phyloP scores from a whole-genome alignment of 2,329 filamentous ascomycete genomes.

The Aspergillus texensis region DNA sequence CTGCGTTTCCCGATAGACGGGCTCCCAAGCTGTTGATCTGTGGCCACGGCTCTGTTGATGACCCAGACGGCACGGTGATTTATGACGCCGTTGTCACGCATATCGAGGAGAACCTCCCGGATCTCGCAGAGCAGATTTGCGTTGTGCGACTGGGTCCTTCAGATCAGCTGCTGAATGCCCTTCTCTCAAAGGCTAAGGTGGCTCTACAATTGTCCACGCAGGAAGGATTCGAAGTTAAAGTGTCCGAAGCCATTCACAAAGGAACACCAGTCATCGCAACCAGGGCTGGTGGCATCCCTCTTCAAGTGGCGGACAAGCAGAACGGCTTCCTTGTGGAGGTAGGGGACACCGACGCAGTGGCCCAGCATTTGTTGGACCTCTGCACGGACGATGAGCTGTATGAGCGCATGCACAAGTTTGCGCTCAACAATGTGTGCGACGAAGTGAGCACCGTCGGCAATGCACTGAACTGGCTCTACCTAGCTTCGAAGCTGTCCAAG shows the following conservation, averaged over 20 bases:
- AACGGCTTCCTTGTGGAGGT: slow-evolving; percentile 75
- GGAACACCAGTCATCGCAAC: slow-evolving; percentile 78
- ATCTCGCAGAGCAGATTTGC: slow-evolving; percentile 67
- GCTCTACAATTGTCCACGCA: slow-evolving; percentile 78
- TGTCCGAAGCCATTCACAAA: slow-evolving; percentile 80
- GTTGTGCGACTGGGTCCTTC: slow-evolving; percentile 76
- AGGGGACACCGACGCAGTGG: slow-evolving; percentile 70
- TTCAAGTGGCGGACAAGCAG: slow-evolving; percentile 72
- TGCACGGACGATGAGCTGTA: slow-evolving; percentile 69
- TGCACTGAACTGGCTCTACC: slow-evolving; percentile 73
- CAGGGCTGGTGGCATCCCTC: slow-evolving; percentile 74
- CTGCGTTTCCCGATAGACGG: slow-evolving; percentile 51
- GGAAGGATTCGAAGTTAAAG: slow-evolving; percentile 85
- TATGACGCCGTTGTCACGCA: slow-evolving; percentile 72
- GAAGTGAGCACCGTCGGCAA: slow-evolving; percentile 83
- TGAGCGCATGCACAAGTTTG: slow-evolving; percentile 66
- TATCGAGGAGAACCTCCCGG: slow-evolving; percentile 64
- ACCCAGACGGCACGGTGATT: slow-evolving; percentile 73
- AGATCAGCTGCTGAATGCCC: slow-evolving; percentile 77
- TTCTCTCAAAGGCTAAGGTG: slow-evolving; percentile 72
- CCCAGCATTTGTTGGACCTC: slow-evolving; percentile 65
- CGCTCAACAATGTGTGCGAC: slow-evolving; percentile 70
- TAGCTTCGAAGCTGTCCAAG: slow-evolving; percentile 68
- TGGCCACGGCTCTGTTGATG: slow-evolving; percentile 79
- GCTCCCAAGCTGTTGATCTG: slow-evolving; percentile 74